Conservation (phyloP, 2,329 filamentous ascomycete species). For the Aspergillus tamarii region DNA sequence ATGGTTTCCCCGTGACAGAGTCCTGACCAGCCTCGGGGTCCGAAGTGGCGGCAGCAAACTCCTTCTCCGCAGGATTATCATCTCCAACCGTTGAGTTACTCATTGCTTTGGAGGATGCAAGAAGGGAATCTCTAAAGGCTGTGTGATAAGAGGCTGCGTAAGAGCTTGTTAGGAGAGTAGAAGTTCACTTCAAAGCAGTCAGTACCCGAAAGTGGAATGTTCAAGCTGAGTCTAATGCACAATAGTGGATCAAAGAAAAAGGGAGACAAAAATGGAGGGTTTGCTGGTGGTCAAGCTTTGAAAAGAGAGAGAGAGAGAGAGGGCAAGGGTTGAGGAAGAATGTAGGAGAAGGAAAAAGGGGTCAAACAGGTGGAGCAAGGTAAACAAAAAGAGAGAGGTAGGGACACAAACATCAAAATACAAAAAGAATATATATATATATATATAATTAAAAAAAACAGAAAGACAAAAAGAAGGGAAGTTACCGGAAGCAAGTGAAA, state of each 20-base stretch:
- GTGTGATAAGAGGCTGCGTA: background rate
- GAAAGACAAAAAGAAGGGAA: background rate
- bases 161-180: background rate
- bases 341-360: constrained; percentile 3
- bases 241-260: background rate
- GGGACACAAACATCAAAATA: constrained; percentile 6
- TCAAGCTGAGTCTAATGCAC: background rate
- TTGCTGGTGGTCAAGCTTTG: background rate
- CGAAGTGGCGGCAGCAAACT: constrained; percentile 16
- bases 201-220: background rate
- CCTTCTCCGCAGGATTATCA: constrained; percentile 20
- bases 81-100: constrained; percentile 15
- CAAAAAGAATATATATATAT: background rate
- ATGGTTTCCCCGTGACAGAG: constrained; percentile 45
- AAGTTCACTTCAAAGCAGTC: background rate
- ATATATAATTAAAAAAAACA: background rate
- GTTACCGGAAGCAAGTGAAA: constrained; percentile 3
- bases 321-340: background rate
- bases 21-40: constrained; percentile 31
- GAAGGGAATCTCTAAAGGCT: background rate
- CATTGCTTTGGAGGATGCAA: constrained; percentile 11
- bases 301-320: background rate
- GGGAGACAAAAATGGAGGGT: background rate
- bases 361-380: background rate
- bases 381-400: background rate